Conservation (phyloP, 768 basidiomycete species). For the Coprinellus aureogranulatus region DNA sequence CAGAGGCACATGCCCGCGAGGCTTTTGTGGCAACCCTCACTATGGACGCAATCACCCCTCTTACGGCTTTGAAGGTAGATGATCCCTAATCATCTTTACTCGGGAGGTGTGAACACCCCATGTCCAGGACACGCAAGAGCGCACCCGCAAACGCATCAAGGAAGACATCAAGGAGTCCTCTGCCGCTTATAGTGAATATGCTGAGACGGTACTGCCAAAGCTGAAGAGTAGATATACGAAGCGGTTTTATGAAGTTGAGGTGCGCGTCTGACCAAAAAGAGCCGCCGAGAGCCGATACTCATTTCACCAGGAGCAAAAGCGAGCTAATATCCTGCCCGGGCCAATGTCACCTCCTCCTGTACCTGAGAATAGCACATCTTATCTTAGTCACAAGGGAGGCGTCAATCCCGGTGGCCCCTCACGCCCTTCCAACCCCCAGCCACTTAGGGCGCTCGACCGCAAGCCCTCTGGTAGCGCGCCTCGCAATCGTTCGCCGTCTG, state of each 20-base stretch:
- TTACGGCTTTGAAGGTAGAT: slow-evolving; percentile 65
- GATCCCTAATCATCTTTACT: slow-evolving; percentile 1
- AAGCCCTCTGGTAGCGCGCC: slow-evolving; percentile 58
- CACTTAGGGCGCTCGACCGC: slow-evolving; percentile 71
- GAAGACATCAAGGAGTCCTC: slow-evolving; percentile 84
- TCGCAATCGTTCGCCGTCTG: slow-evolving; percentile 76
- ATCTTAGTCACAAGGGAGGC: slow-evolving; percentile 39
- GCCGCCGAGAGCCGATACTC: neutral
- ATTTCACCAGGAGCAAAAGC: slow-evolving; percentile 60
- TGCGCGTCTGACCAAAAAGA: slow-evolving; percentile 25
- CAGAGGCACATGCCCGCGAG: slow-evolving; percentile 79
- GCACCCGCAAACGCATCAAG: slow-evolving; percentile 88
- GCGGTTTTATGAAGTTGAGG: slow-evolving; percentile 88
- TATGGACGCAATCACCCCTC: slow-evolving; percentile 68
- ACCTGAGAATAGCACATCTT: slow-evolving; percentile 27
- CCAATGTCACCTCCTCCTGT: slow-evolving; percentile 28
- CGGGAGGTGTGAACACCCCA: no score
- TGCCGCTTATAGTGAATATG: slow-evolving; percentile 76
- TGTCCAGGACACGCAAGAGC: slow-evolving; percentile 79
- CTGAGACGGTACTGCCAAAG: slow-evolving; percentile 75
- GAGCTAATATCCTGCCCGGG: slow-evolving; percentile 37
- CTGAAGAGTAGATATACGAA: slow-evolving; percentile 76
- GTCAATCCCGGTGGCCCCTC: slow-evolving; percentile 41
- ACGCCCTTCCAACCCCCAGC: slow-evolving; percentile 64
- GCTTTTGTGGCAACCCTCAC: slow-evolving; percentile 74